phyloP scores from a whole-genome alignment of 129 eudicot genomes.

The Arctium minus region DNA sequence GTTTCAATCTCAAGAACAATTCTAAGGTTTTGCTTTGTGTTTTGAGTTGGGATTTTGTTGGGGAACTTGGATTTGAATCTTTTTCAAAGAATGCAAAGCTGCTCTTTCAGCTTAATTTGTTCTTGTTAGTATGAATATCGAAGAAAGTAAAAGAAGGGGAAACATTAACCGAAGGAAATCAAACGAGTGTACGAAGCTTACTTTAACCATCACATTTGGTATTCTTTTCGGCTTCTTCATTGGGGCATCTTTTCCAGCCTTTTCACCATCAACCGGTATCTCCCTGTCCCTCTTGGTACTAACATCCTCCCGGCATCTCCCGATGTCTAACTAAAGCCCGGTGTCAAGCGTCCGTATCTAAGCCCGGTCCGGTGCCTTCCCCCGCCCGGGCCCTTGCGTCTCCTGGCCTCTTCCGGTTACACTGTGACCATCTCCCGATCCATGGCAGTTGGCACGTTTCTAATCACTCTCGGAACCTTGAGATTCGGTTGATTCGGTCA shows the following conservation, averaged over 20 bases:
- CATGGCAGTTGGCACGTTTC: too few relatives aligned
- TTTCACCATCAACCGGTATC: constrained; percentile 31
- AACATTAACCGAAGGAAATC: constrained; percentile 33
- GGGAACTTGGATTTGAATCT: not conserved
- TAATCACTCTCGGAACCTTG: too few relatives aligned
- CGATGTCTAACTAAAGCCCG: too few relatives aligned
- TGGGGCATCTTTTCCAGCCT: constrained; percentile 63
- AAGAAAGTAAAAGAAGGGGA: constrained; percentile 31
- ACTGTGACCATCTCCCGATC: too few relatives aligned
- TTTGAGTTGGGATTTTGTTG: not conserved
- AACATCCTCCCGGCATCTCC: too few relatives aligned
- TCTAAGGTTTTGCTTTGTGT: constrained; percentile 20
- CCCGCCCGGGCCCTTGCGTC: too few relatives aligned
- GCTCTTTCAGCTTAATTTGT: constrained; percentile 19
- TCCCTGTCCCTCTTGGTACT: too few relatives aligned
- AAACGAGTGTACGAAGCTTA: constrained; percentile 45
- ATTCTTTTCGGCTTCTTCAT: constrained; percentile 63
- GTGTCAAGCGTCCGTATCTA: too few relatives aligned
- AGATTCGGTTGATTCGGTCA: too few relatives aligned
- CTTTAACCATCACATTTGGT: constrained; percentile 49
- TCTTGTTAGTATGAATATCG: constrained; percentile 21
- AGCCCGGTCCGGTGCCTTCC: too few relatives aligned
- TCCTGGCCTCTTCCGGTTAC: too few relatives aligned
- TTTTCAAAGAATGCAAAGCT: constrained; percentile 11
- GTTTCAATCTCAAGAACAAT: constrained; percentile 23